Evolutionary conservation across 208 protist species (phyloP), one percentile per base, ranked within the genome.

Genomic region (Leishmania braziliensis): DNA sequence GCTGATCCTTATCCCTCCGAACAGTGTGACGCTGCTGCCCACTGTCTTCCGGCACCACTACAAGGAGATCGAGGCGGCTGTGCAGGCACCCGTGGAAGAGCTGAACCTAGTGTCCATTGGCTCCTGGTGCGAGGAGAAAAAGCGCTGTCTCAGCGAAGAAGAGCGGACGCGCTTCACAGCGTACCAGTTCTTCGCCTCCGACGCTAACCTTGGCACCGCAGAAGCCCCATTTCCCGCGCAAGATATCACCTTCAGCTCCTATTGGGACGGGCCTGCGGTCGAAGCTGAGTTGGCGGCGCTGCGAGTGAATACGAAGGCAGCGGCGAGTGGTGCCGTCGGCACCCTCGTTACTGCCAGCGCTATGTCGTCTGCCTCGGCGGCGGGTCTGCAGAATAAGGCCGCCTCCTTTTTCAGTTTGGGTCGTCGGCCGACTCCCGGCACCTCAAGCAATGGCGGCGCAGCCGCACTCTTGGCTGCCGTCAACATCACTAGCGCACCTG

Each of bases 71-170:
- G 92, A 89, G 79, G 76, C 50, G 26, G 58, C 84, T 4, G 92
- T 97, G 70, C 79, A 92, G 79, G 91, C 89, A 5, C 92, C 91
- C 5, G 89, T 97, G 70, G 92, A 96, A 77, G 60, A 88, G 78
- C 87, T 97, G 48, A 89, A 97, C 70, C 86, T 96, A n/a, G 86
- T 65, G 8, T 78, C 77, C 43, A 93, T 97, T 51, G 80, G 80
- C 12, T 70, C 78, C 26, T 97, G 94, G 92, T 97, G 94, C 81
- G 88, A 89, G 81, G 81, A 82, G 70, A 93, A 93, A 83, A 84
- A 88, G 50, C 60, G 69, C 29, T 83, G 89, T 36, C 90, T 97
- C 46, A 95, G 86, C 68, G 90, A 94, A 78, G 92, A 93, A 84
- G 92, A 97, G 78, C 86, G 90, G 65, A 93, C 89, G 26, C 91